phyloP scores from a whole-genome alignment of 140 eudicot species.

The Anethum foeniculum region DNA sequence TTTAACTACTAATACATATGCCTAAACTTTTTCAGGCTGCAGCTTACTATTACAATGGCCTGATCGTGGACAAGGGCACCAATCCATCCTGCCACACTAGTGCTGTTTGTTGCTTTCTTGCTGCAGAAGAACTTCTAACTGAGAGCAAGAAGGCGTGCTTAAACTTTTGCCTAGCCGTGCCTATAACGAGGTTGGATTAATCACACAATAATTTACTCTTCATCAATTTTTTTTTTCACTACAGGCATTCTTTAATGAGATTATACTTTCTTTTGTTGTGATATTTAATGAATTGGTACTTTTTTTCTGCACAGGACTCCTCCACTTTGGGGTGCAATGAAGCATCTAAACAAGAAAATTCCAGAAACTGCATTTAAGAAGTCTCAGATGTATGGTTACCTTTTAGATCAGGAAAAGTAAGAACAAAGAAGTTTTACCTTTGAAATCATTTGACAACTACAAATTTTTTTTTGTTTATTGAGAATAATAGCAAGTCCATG shows the following conservation, averaged over 20 bases:
- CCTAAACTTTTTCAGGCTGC: conserved; percentile 49
- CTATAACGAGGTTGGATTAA: conserved; percentile 60
- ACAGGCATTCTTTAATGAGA: neutral
- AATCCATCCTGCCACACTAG: conserved; percentile 69
- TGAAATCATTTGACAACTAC: neutral
- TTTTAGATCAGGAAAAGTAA: conserved; percentile 73
- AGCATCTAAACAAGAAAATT: conserved; percentile 70
- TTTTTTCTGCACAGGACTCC: conserved; percentile 39
- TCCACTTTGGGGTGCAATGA: conserved; percentile 88
- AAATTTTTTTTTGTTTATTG: neutral
- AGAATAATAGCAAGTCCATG: neutral
- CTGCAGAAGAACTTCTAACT: conserved; percentile 67
- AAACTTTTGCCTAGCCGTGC: conserved; percentile 64
- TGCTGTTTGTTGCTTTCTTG: conserved; percentile 73
- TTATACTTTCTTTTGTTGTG: neutral
- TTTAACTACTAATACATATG: conserved; percentile 4
- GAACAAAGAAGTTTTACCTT: conserved; percentile 8
- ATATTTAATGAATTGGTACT: neutral
- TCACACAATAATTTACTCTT: neutral
- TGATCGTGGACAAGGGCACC: conserved; percentile 65
- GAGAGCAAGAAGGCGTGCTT: conserved; percentile 94
- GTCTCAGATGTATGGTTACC: conserved; percentile 73
- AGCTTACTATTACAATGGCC: conserved; percentile 81
- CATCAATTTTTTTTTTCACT: neutral
- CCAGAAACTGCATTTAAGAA: conserved; percentile 84